These are phyloP conservation scores for Spergularia azorica DNA, from an alignment of 179 eudicot species.

Conservation along the genomic window DNA sequence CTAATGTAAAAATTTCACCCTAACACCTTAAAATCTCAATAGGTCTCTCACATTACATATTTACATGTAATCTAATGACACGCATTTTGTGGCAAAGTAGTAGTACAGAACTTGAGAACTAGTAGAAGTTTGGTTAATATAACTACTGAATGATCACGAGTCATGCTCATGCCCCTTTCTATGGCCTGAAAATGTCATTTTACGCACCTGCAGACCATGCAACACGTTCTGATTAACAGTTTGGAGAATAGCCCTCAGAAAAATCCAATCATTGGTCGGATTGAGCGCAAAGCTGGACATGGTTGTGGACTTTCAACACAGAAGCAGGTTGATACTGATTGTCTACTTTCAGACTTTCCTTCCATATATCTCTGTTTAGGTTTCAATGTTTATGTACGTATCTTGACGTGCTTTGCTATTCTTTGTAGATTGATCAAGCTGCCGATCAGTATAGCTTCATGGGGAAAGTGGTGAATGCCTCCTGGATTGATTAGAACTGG, in stretches of 20 bases:
- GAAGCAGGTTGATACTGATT: slow-evolving; percentile 49
- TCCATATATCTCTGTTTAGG: background rate
- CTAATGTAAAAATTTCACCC: too few species aligned
- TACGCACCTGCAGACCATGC: slow-evolving; percentile 63
- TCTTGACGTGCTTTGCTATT: slow-evolving; percentile 4
- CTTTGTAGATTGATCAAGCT: slow-evolving; percentile 73
- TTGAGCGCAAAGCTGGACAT: slow-evolving; percentile 92
- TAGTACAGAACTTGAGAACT: too few species aligned
- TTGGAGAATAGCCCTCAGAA: slow-evolving; percentile 83
- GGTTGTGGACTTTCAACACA: slow-evolving; percentile 90
- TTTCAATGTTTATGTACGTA: too few species aligned
- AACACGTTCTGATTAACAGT: slow-evolving; percentile 75
- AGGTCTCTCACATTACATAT: too few species aligned
- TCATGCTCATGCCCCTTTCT: too few species aligned
- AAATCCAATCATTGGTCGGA: slow-evolving; percentile 83
- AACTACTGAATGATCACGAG: too few species aligned
- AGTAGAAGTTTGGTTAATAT: too few species aligned
- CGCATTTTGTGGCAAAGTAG: too few species aligned
- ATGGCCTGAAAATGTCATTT: background rate
- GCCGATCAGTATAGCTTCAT: slow-evolving; percentile 81
- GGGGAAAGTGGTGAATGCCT: slow-evolving; percentile 78
- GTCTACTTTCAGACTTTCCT: background rate
- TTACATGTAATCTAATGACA: too few species aligned
- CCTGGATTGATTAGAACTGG: slow-evolving; percentile 54
- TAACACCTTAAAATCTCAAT: too few species aligned